Evolutionary conservation across 78 protist genomes (phyloP).

Genomic region (Dictyostelium purpureum): DNA sequence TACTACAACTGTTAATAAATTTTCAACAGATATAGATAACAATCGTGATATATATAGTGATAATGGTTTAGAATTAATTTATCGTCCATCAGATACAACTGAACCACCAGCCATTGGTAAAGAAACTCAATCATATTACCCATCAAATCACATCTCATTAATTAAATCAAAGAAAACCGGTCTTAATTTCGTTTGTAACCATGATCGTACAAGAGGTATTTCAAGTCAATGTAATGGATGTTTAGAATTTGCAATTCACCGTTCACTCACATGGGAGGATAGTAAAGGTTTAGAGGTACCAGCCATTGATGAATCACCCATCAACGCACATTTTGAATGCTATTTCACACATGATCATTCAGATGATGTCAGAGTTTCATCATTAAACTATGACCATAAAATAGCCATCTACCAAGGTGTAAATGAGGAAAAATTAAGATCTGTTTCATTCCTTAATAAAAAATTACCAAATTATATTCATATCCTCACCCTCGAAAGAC

Average conservation of each 20-base stretch:
- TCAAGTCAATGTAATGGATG: background rate
- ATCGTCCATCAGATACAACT: background rate
- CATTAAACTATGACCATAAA: background rate
- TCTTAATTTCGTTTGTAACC: background rate
- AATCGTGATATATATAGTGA: conserved; percentile 5
- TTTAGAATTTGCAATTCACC: conserved; percentile 3
- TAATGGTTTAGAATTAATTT: conserved; percentile 15
- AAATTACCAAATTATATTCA: conserved; percentile 14
- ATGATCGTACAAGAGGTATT: conserved; percentile 47
- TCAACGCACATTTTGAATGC: background rate
- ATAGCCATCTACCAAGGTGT: background rate
- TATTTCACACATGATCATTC: background rate
- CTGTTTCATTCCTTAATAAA: background rate
- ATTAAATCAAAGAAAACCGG: background rate
- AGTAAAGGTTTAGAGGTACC: conserved; percentile 31
- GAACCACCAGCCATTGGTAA: background rate
- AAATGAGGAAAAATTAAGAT: background rate
- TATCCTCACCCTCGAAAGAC: conserved; percentile 1
- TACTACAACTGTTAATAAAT: background rate
- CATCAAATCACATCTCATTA: background rate
- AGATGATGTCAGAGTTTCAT: background rate
- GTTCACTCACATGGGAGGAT: conserved; percentile 6
- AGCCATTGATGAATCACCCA: background rate
- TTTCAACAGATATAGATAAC: background rate
- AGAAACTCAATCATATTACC: conserved; percentile 16